Evolutionary conservation across 2,329 filamentous ascomycete species (phyloP), one percentile per base, ranked within the genome.

Genomic region (Colletotrichum spaethianum): DNA sequence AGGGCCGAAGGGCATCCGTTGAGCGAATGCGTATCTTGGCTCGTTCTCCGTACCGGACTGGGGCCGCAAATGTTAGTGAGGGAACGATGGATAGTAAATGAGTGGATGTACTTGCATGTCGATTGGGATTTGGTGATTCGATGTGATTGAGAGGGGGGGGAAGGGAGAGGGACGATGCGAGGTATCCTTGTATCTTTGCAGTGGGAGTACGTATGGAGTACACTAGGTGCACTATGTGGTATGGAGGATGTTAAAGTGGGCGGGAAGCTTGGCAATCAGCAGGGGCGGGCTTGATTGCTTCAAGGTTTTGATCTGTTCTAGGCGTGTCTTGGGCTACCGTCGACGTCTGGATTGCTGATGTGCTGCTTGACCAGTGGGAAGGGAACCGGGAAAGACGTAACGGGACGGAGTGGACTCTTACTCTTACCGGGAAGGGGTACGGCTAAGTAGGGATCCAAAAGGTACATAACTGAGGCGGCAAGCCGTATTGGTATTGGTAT

Each of bases 1-100:
- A 70, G 56, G 70, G 44, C 70, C 70, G 70, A 72, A 72, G 46
- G 56, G 31, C 40, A 31, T 63, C 64, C 57, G 69, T 63, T 52
- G 36, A 40, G 65, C 42, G 50, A 46, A 31, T 63, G 57, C 50
- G 9, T 68, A n/a, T 56, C 50, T 61, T 40, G 67, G 63, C 60
- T 52, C 46, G 44, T 50, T 68, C 28, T 69, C 69, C 52, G 69
- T 63, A 57, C 50, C 63, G 68, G 55, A 18, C 69, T 71, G 56
- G 69, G 31, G 48, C 50, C 50, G 23, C 46, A 33, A 63, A 20
- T 53, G 50, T 63, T 68, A 59, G 64, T 44, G 42, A 50, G 26
- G 28, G 48, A 36, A 28, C n/a, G 67, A 67, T 52, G 26, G 44
- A 52, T 50, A 44, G 56, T 31, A 23, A 11, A 48, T 28, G 33